Base-by-base conservation (phyloP, 2,329 filamentous ascomycete genomes). In the Triangularia verruculosa region DNA sequence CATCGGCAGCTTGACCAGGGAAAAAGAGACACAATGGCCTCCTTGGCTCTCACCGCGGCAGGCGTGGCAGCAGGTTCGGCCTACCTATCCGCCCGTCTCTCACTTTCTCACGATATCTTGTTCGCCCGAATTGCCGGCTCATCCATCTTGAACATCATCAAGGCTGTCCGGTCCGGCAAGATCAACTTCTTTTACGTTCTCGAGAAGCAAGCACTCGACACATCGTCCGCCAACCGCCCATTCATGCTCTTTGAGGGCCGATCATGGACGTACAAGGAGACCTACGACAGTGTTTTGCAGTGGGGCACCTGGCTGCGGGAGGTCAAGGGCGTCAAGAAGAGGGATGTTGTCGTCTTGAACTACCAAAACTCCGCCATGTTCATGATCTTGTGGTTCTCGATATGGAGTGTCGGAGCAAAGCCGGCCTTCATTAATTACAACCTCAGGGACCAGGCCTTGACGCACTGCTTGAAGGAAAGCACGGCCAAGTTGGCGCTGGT, bases 361-460 rank as follows among this genome's bases (percentile, higher is more conserved):
- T 90, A 90, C 68, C 88, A 89, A 76, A 96, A 96, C 73, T 90
- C 86, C 32, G 87, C 91, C 9, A 82, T 83, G 2, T 95, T 92
- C 71, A 72, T 94, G n/a, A 90, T 93, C 72, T 65, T 95, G 15
- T 87, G 88, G 83, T 81, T 93, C 61, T 92, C 88, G 0, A 77
- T 96, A 28, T 96, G 92, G 91, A 87, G 87, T 30, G 86, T 96
- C 64, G 92, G 92, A 8, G 92, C 90, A 0, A 88, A 87, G 65
- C 92, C 92, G 0, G 92, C 92, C 0, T 92, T 94, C 70, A 89
- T 96, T 76, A 96, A 96, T 75, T 93, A 93, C 76, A 93, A 95
- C 72, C 78, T 96, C 54, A 82, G 84, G 0, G 89, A 87, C 6
- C 85, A 88, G 27, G 83, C 91, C 0, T 78, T 97, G 66, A 75